phyloP scores from a whole-genome alignment of 495 filamentous ascomycete species.

The Podospora conica region DNA sequence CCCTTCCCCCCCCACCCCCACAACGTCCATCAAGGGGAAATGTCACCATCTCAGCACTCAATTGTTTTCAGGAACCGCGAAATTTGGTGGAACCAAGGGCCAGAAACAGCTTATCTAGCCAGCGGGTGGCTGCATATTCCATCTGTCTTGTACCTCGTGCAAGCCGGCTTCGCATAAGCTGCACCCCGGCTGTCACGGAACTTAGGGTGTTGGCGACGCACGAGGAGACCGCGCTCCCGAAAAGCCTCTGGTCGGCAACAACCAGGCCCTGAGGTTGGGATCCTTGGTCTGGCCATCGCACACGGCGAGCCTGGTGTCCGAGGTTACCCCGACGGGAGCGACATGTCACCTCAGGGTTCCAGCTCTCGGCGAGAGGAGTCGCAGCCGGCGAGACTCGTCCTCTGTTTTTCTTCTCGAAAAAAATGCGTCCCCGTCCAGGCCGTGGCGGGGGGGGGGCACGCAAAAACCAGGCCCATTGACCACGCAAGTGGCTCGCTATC shows the following conservation, averaged over 20 bases:
- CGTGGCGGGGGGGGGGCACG: not conserved
- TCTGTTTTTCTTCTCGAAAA: not conserved
- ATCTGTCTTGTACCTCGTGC: conserved; percentile 18
- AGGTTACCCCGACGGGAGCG: conserved; percentile 9
- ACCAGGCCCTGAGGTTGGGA: conserved; percentile 12
- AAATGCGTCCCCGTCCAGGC: not conserved
- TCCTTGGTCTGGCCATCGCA: conserved; percentile 10
- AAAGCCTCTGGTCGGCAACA: not conserved
- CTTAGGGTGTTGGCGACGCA: conserved; percentile 11
- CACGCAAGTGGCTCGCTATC: not conserved
- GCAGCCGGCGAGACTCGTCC: not conserved
- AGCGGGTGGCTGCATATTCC: conserved; percentile 26
- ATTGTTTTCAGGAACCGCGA: conserved; percentile 9
- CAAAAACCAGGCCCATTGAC: not conserved
- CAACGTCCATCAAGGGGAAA: not conserved
- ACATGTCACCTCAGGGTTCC: conserved; percentile 10
- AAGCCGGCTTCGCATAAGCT: conserved; percentile 10
- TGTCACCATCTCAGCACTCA: not conserved
- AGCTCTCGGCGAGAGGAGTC: not conserved
- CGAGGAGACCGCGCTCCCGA: conserved; percentile 4
- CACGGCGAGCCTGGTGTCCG: conserved; percentile 5
- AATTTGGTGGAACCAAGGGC: conserved; percentile 13
- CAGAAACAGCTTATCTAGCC: conserved; percentile 24
- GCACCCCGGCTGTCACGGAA: conserved; percentile 12
- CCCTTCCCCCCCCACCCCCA: no score